phyloP scores from a whole-genome alignment of 306 rosid genomes.

The Herpetospermum pedunculosum region DNA sequence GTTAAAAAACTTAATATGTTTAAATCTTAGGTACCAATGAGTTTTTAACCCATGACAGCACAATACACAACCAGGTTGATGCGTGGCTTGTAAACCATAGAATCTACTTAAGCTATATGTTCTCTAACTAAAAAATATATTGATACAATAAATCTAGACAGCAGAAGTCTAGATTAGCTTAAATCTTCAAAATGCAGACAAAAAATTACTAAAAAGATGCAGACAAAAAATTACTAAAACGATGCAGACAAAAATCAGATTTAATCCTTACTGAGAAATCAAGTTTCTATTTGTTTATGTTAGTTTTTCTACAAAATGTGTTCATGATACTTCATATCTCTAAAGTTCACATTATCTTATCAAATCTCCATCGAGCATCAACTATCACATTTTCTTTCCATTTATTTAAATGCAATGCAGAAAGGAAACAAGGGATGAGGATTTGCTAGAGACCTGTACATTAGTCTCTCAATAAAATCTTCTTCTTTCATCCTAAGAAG shows the following conservation, averaged over 20 bases:
- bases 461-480: slow-evolving; percentile 96
- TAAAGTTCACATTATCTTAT: neutral
- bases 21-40: neutral
- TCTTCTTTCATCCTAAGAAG: slow-evolving; percentile 98
- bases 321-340: neutral
- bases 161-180: neutral
- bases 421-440: slow-evolving; percentile 15
- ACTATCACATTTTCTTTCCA: slow-evolving; percentile 4
- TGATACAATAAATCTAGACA: neutral
- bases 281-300: neutral
- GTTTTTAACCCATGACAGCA: neutral
- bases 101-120: neutral
- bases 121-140: neutral
- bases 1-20: neutral
- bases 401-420: slow-evolving; percentile 19
- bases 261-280: neutral
- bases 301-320: neutral
- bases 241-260: neutral
- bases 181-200: neutral
- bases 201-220: neutral
- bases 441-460: slow-evolving; percentile 78
- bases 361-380: neutral
- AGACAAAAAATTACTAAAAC: neutral
- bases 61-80: neutral
- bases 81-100: neutral